Base-by-base conservation (phyloP, 2,329 filamentous ascomycete genomes). In the Calonectria multiphialidica region DNA sequence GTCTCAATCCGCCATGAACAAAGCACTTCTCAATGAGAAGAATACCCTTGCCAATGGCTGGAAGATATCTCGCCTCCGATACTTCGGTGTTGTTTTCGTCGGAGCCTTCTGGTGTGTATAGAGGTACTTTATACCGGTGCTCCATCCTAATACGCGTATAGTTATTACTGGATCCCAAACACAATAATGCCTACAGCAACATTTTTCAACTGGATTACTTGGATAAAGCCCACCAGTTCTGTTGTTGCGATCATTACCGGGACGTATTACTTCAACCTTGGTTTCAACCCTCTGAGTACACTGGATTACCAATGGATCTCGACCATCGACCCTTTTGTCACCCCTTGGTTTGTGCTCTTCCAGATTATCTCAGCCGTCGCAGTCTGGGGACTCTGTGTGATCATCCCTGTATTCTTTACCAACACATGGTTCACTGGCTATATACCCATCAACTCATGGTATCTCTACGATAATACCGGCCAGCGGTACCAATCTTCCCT, bases 101-200 rank as follows among this genome's bases (percentile, higher is more conserved):
- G 87, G 82, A 16, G 87, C 89, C 28, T 87, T 87, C 71, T 80
- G 86, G 45, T 49, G 13, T 12, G n/a, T 49, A 25, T n/a, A n/a
- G n/a, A n/a, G n/a, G n/a, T n/a, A n/a, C n/a, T n/a, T n/a, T n/a
- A n/a, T n/a, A n/a, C n/a, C n/a, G n/a, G n/a, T n/a, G n/a, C n/a
- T n/a, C n/a, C n/a, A n/a, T n/a, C n/a, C n/a, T n/a, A n/a, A n/a
- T n/a, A 28, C 5, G 10, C 9, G 6, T 21, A 10, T 28, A 49
- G 45, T 45, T 88, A 89, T 88, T 90, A 91, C 77, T 92, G 89
- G 88, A 87, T 92, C 75, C 91, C 91, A 0, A 90, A 89, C 4
- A 90, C 89, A 77, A 88, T 93, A 21, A 49, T 45, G 91, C 90
- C 71, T 89, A 90, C 65, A 90, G 88, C 47, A 87, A 90, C 90